A percentile compares a stretch with the other conserved stretches of the same genome.
Conservation (phyloP, 495 filamentous ascomycete species). For the Tuber melanosporum region DNA sequence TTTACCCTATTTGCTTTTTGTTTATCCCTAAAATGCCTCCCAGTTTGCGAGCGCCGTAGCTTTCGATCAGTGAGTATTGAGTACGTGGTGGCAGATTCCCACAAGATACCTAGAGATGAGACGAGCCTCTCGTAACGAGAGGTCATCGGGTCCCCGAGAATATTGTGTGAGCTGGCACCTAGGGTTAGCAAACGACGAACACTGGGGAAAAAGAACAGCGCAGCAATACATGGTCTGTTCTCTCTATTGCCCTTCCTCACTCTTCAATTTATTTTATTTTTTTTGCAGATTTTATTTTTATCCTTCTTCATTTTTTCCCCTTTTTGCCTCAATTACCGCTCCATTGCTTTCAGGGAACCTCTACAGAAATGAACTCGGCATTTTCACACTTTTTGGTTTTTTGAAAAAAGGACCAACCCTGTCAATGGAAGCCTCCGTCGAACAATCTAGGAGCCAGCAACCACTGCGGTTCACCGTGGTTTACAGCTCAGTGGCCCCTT, state of each 20-base stretch:
- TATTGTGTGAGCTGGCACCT: constrained; percentile 35
- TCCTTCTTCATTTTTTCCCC: neutral
- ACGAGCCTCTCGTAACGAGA: constrained; percentile 26
- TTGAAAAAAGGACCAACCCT: constrained; percentile 9
- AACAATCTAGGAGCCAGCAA: constrained; percentile 34
- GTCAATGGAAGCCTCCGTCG: constrained; percentile 37
- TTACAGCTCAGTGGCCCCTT: constrained; percentile 39
- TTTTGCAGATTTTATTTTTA: neutral
- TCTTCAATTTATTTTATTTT: constrained; percentile 11
- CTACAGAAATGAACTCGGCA: neutral
- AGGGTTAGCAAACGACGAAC: constrained; percentile 27
- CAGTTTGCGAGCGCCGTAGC: constrained; percentile 6
- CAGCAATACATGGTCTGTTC: constrained; percentile 32
- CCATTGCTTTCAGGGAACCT: neutral
- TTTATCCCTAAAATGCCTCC: constrained; percentile 6
- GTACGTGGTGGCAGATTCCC: constrained; percentile 33
- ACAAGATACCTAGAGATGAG: constrained; percentile 30
- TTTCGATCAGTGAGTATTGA: constrained; percentile 32
- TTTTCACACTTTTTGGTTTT: neutral
- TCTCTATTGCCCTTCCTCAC: constrained; percentile 8
- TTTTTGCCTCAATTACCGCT: neutral
- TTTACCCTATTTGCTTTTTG: constrained; percentile 9
- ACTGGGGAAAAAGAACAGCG: constrained; percentile 29
- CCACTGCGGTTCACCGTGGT: constrained; percentile 30
- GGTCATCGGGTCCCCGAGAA: constrained; percentile 18